Base-by-base conservation (phyloP, 805 yeast species). In the Barnettozyma botsteinii region DNA sequence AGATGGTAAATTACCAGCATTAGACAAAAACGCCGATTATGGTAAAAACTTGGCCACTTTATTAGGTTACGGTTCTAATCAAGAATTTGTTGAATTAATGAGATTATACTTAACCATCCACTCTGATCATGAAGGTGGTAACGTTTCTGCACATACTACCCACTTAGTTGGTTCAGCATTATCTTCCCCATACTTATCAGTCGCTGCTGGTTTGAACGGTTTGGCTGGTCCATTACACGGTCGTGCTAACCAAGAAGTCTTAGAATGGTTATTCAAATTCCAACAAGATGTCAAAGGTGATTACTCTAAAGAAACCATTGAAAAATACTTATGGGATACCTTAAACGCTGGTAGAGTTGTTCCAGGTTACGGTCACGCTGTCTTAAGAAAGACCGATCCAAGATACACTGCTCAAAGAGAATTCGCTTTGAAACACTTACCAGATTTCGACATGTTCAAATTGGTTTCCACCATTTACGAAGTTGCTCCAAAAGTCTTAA, bases 281-380 rank as follows among this genome's bases (percentile, higher is more conserved):
- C 70, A 74, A 65, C 66, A 67, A 47, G 72, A 65, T 45, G 70
- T 69, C 28, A 65, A 71, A 52, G 94, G 88, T 64, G 79, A 79
- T 55, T 77, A 71, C 67, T 69, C 85, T 52, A 72, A 70, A 61
- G 79, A 71, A 58, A 73, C 81, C 58, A 79, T 84, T 56, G 86
- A 78, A 66, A 77, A 77, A 62, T 81, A 80, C 70, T 66, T 84
- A 50, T 81, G 91, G 89, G 80, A 78, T 40, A 80, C 86, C 38
- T 70, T 84, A 55, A 83, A 83, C 62, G 66, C 84, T 43, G 89
- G 91, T 59, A 80, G 93, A 64, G 93, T 84, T 56, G 81, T 84
- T 51, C 93, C 93, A 61, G 93, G 93, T 61, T 84, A 84, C 63
- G 93, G 93, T 56, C 93, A 84, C 63, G 93, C 91, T 42, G 93